Percentiles rank a stretch among this genome's conserved stretches.
Evolutionary conservation across 148 eudicot species (phyloP).

Genomic region (Fagopyrum homotropicum): DNA sequence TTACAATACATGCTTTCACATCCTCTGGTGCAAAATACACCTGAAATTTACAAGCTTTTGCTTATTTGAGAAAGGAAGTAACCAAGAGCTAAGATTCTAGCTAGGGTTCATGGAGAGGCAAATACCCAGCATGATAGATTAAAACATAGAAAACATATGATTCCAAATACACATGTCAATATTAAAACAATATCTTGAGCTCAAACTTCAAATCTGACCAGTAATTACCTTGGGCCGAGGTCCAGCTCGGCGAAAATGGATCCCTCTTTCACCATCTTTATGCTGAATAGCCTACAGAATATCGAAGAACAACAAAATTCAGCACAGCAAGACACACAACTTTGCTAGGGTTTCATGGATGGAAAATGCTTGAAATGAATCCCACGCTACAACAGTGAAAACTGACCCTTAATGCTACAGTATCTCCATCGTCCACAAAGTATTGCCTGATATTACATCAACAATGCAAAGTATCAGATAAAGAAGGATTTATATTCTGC

Average conservation of each 20-base stretch:
- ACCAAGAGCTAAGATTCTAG: not conserved
- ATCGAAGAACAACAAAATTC: not conserved
- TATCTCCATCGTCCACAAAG: conserved; percentile 72
- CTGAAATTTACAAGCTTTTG: conserved; percentile 22
- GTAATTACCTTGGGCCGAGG: conserved; percentile 65
- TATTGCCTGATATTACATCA: conserved; percentile 49
- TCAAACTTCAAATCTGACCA: not conserved
- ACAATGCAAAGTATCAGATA: conserved; percentile 5
- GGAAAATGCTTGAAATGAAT: not conserved
- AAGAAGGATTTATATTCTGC: not conserved
- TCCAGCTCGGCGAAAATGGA: conserved; percentile 84
- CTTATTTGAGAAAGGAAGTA: not conserved
- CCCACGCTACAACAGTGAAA: not conserved
- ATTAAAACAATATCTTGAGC: not conserved
- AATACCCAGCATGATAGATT: not conserved
- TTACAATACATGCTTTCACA: conserved; percentile 72
- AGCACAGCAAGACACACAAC: not conserved
- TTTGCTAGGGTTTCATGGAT: not conserved
- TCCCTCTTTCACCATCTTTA: conserved; percentile 59
- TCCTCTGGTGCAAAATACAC: conserved; percentile 70
- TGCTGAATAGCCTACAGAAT: conserved; percentile 68
- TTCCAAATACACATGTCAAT: not conserved
- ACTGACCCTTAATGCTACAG: conserved; percentile 66
- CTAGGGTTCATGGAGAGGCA: not conserved
- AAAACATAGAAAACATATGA: not conserved